These are phyloP conservation scores for Phaeosphaeriaceae sp. DNA, from an alignment of 2,329 filamentous ascomycete genomes.

Conservation along the genomic window DNA sequence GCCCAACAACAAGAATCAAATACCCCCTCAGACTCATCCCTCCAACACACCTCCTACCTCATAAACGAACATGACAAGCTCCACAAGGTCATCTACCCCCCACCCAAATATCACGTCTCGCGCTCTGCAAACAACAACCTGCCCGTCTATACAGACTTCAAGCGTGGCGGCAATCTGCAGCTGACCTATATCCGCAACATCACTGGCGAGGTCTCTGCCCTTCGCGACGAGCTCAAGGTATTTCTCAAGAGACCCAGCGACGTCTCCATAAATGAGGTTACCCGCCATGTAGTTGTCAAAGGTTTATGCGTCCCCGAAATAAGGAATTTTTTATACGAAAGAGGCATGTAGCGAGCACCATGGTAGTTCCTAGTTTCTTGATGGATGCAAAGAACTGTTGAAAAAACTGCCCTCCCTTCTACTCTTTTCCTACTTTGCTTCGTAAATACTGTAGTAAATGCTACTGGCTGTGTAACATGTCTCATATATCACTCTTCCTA, in stretches of 20 bases:
- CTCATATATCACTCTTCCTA: too few relatives aligned
- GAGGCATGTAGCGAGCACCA: slow-evolving; percentile 30
- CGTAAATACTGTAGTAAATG: too few relatives aligned
- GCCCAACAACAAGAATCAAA: too few relatives aligned
- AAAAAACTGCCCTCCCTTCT: too few relatives aligned
- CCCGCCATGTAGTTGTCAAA: slow-evolving; percentile 66
- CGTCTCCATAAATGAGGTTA: slow-evolving; percentile 66
- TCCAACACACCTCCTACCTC: too few relatives aligned
- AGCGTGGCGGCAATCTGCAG: slow-evolving; percentile 76
- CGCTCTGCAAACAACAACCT: slow-evolving; percentile 74
- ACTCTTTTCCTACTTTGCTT: too few relatives aligned
- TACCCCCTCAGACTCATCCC: slow-evolving; percentile 38
- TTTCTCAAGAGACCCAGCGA: slow-evolving; percentile 61
- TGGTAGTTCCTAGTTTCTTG: background rate
- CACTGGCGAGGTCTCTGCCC: slow-evolving; percentile 70
- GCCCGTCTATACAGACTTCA: slow-evolving; percentile 76
- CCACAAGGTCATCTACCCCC: slow-evolving; percentile 19
- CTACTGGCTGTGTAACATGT: too few relatives aligned
- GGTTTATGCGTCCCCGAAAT: slow-evolving; percentile 24
- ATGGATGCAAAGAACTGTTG: too few relatives aligned
- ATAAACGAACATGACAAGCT: background rate
- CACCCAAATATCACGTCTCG: slow-evolving; percentile 69
- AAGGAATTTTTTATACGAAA: slow-evolving; percentile 16
- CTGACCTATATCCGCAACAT: slow-evolving; percentile 80
- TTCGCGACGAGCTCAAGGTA: slow-evolving; percentile 68